phyloP scores from a whole-genome alignment of 192 early-diverging fungal genomes.

The Coemansia sp. region DNA sequence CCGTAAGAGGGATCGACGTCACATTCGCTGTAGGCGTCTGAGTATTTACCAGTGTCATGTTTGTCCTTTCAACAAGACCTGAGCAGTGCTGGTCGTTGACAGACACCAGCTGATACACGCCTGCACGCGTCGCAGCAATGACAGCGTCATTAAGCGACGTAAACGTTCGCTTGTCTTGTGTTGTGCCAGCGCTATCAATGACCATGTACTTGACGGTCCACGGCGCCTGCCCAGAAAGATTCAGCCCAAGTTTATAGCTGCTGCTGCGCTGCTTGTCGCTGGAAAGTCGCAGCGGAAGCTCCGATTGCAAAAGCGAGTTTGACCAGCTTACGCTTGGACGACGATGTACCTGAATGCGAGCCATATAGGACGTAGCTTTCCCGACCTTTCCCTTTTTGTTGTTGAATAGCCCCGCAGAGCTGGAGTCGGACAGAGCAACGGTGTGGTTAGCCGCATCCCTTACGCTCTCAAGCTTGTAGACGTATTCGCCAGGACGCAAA shows the following conservation, averaged over 20 bases:
- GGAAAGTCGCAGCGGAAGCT: constrained; percentile 36
- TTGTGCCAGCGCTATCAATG: constrained; percentile 9
- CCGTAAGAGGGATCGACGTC: constrained; percentile 37
- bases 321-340: constrained; percentile 34
- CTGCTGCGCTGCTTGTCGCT: constrained; percentile 43
- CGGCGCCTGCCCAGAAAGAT: constrained; percentile 29
- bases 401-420: constrained; percentile 15
- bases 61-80: constrained; percentile 9
- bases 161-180: constrained; percentile 20
- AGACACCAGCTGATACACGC: constrained; percentile 28
- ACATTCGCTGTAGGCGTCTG: constrained; percentile 26
- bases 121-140: constrained; percentile 26
- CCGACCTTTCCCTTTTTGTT: constrained; percentile 10
- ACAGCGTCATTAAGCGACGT: constrained; percentile 4
- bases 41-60: constrained; percentile 30
- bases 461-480: constrained; percentile 45
- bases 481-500: constrained; percentile 45
- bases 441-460: constrained; percentile 49
- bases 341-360: constrained; percentile 37
- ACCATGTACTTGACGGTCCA: constrained; percentile 45
- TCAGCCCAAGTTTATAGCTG: constrained; percentile 24
- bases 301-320: constrained; percentile 6
- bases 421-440: constrained; percentile 20
- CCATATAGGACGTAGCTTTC: constrained; percentile 37
- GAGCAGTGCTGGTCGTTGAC: constrained; percentile 40